These are phyloP conservation scores for Cardamine resedifolia DNA, from an alignment of 345 rosid genomes.

Conservation along the genomic window DNA sequence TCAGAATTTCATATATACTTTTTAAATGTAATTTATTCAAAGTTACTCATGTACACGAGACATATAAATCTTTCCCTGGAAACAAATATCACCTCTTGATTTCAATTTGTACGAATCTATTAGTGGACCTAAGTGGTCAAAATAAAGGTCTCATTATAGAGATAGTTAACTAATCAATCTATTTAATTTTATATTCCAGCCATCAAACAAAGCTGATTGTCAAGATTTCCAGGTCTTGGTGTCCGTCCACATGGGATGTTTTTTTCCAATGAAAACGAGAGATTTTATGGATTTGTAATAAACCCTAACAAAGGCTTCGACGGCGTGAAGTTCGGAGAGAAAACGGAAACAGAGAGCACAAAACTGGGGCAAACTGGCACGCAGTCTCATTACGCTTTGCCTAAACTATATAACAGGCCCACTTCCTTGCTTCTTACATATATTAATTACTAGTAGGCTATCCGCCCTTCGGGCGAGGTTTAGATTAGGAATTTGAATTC, in stretches of 20 bases:
- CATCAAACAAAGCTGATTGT: conserved; percentile 4
- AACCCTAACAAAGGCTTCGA: conserved; percentile 24
- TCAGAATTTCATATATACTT: background rate
- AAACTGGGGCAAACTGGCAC: conserved; percentile 13
- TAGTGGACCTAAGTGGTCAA: conserved; percentile 30
- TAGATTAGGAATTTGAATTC: too few relatives aligned
- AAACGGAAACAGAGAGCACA: conserved; percentile 9
- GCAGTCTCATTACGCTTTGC: conserved; percentile 27
- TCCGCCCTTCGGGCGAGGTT: too few relatives aligned
- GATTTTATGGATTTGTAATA: conserved; percentile 14
- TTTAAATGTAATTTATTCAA: background rate
- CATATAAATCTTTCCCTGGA: background rate
- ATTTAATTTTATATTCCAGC: background rate
- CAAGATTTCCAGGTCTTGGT: conserved; percentile 12
- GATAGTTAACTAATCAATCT: background rate
- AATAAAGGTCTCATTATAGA: conserved; percentile 20
- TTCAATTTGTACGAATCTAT: background rate
- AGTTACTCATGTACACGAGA: background rate
- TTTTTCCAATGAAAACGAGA: background rate
- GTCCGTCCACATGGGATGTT: conserved; percentile 24
- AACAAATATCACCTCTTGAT: background rate
- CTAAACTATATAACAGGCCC: conserved; percentile 24
- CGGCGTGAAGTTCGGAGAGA: conserved; percentile 52
- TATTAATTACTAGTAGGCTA: too few relatives aligned
- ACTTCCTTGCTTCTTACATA: background rate